Percentiles rank a stretch among this genome's conserved stretches.
phyloP scores from a whole-genome alignment of 2,329 filamentous ascomycete species.

The Aspergillus sp. region DNA sequence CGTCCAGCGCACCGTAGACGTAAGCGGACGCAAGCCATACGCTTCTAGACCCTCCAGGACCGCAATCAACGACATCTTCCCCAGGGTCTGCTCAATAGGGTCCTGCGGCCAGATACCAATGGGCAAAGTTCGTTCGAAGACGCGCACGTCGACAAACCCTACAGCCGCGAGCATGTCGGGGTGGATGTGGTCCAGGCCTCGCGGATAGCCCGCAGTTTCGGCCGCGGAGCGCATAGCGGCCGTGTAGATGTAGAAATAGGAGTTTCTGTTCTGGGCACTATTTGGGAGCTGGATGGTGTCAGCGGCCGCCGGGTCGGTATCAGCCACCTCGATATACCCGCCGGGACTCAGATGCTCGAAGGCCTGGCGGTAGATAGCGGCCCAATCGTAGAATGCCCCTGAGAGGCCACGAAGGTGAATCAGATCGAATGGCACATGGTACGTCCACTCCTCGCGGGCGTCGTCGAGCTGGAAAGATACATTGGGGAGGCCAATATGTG shows the following conservation, averaged over 20 bases:
- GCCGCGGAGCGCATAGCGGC: conserved; percentile 32
- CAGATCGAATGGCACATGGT: conserved; percentile 42
- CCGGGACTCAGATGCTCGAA: conserved; percentile 39
- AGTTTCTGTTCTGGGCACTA: conserved; percentile 11
- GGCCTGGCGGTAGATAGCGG: conserved; percentile 38
- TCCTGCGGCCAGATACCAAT: conserved; percentile 32
- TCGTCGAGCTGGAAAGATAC: conserved; percentile 45
- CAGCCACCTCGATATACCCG: conserved; percentile 41
- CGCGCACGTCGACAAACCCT: conserved; percentile 38
- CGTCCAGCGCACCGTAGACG: conserved; percentile 25
- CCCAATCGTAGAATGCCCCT: conserved; percentile 42
- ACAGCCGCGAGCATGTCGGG: conserved; percentile 32
- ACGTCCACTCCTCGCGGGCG: conserved; percentile 42
- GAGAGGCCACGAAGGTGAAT: conserved; percentile 43
- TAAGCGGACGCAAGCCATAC: conserved; percentile 28
- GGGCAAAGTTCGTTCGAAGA: conserved; percentile 31
- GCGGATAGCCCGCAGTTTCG: conserved; percentile 32
- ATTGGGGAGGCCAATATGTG: conserved; percentile 28
- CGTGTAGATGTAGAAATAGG: conserved; percentile 27
- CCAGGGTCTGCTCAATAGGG: conserved; percentile 25
- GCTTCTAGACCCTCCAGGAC: conserved; percentile 35
- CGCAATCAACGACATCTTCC: conserved; percentile 36
- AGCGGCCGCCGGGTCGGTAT: conserved; percentile 25
- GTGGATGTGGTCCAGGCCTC: conserved; percentile 38
- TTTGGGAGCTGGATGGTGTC: conserved; percentile 17